Evolutionary conservation across 176 grass and related monocot species (phyloP).

Genomic region (Musa itinerans): DNA sequence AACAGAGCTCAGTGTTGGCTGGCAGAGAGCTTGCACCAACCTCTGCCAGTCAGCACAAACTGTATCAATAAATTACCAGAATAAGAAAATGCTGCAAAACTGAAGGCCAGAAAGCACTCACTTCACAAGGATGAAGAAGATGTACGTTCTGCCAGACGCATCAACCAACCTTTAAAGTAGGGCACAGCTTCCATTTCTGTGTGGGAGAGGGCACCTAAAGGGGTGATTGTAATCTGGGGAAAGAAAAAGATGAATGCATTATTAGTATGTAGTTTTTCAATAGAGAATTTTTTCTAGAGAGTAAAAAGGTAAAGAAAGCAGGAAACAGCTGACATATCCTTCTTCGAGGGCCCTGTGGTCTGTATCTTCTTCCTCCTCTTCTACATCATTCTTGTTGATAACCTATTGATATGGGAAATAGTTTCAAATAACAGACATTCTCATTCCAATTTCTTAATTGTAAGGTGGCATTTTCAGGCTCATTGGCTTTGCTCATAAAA

Average conservation of each 20-base stretch:
- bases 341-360: constrained; percentile 59
- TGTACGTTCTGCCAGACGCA: constrained; percentile 12
- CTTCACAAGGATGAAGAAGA: constrained; percentile 34
- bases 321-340: constrained; percentile 71
- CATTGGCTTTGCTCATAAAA: not conserved
- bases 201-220: constrained; percentile 50
- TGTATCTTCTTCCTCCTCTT: constrained; percentile 43
- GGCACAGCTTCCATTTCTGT: constrained; percentile 52
- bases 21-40: no score
- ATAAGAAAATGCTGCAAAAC: not conserved
- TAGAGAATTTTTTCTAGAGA: not conserved
- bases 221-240: constrained; percentile 82
- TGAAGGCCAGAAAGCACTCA: not conserved
- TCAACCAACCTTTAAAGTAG: constrained; percentile 55
- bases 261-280: not conserved
- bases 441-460: not conserved
- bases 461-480: not conserved
- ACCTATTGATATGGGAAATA: constrained; percentile 34
- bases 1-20: no score
- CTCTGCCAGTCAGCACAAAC: no score
- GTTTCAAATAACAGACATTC: constrained; percentile 7
- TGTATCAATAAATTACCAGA: no score
- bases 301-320: constrained; percentile 18
- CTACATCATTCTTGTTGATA: constrained; percentile 16
- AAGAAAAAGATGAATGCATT: constrained; percentile 19